phyloP scores from a whole-genome alignment of 805 yeast genomes.

The Lipomyces yamanashiensis region DNA sequence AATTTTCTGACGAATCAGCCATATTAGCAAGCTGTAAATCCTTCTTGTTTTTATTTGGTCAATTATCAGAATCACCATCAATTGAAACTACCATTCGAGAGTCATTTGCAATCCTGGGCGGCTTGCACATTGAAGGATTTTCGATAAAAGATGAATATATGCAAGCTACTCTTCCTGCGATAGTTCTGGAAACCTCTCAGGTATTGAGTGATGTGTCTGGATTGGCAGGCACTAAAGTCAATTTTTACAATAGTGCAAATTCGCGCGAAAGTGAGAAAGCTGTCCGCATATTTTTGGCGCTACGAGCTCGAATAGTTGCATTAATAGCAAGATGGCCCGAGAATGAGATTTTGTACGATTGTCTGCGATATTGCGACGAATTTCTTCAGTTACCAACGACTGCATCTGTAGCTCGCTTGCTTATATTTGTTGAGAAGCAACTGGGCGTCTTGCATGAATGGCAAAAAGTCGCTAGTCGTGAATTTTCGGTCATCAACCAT shows the following conservation, averaged over 20 bases:
- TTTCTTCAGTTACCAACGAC: constrained; percentile 62
- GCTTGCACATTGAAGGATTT: not conserved
- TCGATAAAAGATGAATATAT: constrained; percentile 36
- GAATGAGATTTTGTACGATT: constrained; percentile 81
- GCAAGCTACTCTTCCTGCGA: constrained; percentile 8
- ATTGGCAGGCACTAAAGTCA: constrained; percentile 32
- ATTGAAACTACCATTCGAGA: constrained; percentile 2
- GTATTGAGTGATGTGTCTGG: constrained; percentile 1
- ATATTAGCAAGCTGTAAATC: not conserved
- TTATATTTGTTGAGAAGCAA: constrained; percentile 85
- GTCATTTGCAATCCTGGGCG: not conserved
- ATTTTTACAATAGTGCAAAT: constrained; percentile 70
- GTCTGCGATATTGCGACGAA: constrained; percentile 67
- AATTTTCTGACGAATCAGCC: not conserved
- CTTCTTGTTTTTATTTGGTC: constrained; percentile 7
- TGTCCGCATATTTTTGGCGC: constrained; percentile 49
- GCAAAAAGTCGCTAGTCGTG: constrained; percentile 87
- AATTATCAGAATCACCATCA: not conserved
- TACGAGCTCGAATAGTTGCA: constrained; percentile 49
- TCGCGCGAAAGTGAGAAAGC: constrained; percentile 66
- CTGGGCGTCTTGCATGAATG: constrained; percentile 85
- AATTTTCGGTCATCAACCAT: constrained; percentile 64
- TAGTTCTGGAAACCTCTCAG: constrained; percentile 4
- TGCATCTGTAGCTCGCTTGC: constrained; percentile 74
- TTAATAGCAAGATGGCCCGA: constrained; percentile 86